Base-by-base conservation (phyloP, 768 basidiomycete genomes). In the Lyophyllum semitale region DNA sequence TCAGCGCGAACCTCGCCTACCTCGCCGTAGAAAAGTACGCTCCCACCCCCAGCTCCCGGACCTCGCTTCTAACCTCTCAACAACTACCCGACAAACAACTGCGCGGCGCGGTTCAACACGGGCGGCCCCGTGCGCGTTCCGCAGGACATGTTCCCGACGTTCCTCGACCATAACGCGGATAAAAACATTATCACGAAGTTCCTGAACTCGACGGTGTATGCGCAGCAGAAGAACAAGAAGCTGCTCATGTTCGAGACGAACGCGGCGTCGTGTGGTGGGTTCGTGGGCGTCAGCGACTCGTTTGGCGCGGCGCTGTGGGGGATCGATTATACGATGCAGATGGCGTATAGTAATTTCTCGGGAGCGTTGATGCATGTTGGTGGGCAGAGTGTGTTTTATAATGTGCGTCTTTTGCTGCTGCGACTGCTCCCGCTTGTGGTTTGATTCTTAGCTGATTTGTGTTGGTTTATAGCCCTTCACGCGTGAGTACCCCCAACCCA, bases 221-320 rank as follows among this genome's bases (percentile, higher is more conserved):
- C 83, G 1, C 72, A 74, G 51, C 66, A 65, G 0, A 70, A 70
- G 32, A 66, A 69, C 2, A 78, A 81, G 58, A 76, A 77, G n/a
- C 67, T 88, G 29, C 61, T 86, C 49, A 87, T 89, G 85, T 77
- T 88, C 58, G 88, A 90, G 68, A 87, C 84, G 12, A 88, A 88
- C 61, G 82, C 84, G 0, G 86, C 84, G 1, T 83, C 82, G 26
- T 88, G 87, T 66, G 85, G 85, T 68, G 87, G 87, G 26, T 87
- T 88, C 63, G 65, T 79, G 5, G 88, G 86, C 0, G 68, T 88
- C 27, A 82, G 79, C 43, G 82, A 88, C 59, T 77, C 78, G 12
- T 88, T 85, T 61, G 84, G 80, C 1, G 84, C 81, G 0, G 83
- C 84, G 3, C 69, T 89, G 2, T 88, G 86, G 86, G 83, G 72